These are phyloP conservation scores for Penicillium sp. DNA, from an alignment of 2,329 filamentous ascomycete species.

Conservation along the genomic window DNA sequence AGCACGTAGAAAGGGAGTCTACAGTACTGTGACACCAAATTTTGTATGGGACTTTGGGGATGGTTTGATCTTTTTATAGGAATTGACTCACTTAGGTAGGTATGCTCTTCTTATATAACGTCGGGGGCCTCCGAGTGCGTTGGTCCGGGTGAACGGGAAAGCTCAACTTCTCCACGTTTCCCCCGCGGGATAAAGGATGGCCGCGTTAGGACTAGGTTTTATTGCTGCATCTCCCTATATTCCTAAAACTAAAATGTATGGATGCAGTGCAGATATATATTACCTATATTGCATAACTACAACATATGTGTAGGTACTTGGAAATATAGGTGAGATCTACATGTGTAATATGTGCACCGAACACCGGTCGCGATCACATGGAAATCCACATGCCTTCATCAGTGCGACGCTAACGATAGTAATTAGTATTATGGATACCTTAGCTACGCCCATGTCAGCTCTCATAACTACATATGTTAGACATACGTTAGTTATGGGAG, in stretches of 20 bases:
- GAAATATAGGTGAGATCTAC: too few relatives aligned
- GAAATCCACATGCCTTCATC: constrained; percentile 2
- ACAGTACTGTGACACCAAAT: neutral
- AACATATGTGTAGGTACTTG: neutral
- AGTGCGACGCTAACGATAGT: neutral
- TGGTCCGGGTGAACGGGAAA: constrained; percentile 18
- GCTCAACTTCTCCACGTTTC: constrained; percentile 10
- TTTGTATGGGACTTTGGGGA: neutral
- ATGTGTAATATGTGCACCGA: too few relatives aligned
- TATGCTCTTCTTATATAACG: neutral
- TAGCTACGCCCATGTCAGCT: neutral
- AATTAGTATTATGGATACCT: neutral
- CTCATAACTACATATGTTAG: neutral
- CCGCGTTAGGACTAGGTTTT: neutral
- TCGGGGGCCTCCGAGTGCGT: constrained; percentile 11
- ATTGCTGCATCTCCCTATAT: neutral
- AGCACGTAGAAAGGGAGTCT: neutral
- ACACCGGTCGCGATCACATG: constrained; percentile 9
- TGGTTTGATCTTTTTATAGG: too few relatives aligned
- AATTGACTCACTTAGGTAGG: too few relatives aligned
- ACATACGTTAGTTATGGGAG: too few relatives aligned
- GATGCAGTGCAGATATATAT: neutral
- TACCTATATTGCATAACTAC: neutral
- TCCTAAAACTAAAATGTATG: neutral
- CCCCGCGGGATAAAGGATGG: constrained; percentile 18